Percentiles rank a stretch among this genome's conserved stretches.
These are phyloP conservation scores for Aspergillus felis DNA, from an alignment of 2,329 filamentous ascomycete species.

Conservation along the genomic window DNA sequence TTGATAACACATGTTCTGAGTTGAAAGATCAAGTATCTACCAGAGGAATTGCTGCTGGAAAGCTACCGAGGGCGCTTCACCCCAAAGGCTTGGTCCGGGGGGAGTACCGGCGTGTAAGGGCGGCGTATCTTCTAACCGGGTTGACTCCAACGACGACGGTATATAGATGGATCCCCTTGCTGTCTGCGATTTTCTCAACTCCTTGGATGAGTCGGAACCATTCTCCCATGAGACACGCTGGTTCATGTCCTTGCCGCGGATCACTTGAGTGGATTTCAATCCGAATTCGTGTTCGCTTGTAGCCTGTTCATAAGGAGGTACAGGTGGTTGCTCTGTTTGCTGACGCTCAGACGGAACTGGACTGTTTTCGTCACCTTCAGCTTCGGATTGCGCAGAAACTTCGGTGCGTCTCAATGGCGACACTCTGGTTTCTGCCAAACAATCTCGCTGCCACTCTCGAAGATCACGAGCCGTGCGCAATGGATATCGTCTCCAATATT, in stretches of 20 bases:
- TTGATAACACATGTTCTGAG: background rate
- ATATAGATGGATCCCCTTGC: no score
- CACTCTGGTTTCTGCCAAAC: constrained; percentile 1
- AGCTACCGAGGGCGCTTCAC: constrained; percentile 25
- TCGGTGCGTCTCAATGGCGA: background rate
- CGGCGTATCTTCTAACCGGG: background rate
- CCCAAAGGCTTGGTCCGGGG: constrained; percentile 22
- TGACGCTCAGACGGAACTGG: background rate
- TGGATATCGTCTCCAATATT: constrained; percentile 38
- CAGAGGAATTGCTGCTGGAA: constrained; percentile 34
- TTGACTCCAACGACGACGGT: background rate
- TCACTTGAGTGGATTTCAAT: background rate
- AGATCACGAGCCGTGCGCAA: constrained; percentile 31
- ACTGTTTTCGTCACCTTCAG: background rate
- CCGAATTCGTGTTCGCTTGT: background rate
- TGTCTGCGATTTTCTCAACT: no score
- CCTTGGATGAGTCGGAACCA: no score
- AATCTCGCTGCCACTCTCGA: constrained; percentile 35
- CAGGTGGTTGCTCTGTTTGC: background rate
- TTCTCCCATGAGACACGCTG: no score
- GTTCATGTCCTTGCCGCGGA: background rate
- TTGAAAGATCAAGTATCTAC: constrained; percentile 11
- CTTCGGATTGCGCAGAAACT: background rate
- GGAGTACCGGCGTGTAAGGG: background rate
- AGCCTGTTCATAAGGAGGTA: background rate